Percentiles rank a stretch among this genome's conserved stretches.
phyloP scores from a whole-genome alignment of 108 stramenopile genomes.

The Aurantiochytrium sp. region DNA sequence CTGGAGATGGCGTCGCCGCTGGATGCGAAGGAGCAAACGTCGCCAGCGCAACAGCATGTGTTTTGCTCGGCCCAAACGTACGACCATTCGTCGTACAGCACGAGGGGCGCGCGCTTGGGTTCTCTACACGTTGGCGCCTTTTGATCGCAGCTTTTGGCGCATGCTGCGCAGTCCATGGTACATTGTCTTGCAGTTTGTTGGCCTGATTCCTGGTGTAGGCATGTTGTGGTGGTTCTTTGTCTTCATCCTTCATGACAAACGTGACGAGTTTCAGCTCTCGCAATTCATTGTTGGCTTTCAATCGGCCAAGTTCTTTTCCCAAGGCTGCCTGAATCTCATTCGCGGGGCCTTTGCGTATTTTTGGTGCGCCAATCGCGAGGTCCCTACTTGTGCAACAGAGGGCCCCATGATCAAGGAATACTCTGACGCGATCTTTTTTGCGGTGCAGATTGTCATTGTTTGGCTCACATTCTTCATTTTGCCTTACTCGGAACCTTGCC shows the following conservation, averaged over 20 bases:
- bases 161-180: not conserved
- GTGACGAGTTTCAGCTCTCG: conserved; percentile 23
- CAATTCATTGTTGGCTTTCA: conserved; percentile 22
- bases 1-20: not conserved
- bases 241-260: conserved; percentile 15
- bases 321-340: not conserved
- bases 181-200: not conserved
- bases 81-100: not conserved
- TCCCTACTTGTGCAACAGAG: not conserved
- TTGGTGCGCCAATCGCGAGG: not conserved
- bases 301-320: not conserved
- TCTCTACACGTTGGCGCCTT: conserved; percentile 6
- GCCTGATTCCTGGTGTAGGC: not conserved
- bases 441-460: not conserved
- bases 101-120: not conserved
- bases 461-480: conserved; percentile 14
- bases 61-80: not conserved
- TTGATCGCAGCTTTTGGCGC: not conserved
- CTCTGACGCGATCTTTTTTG: not conserved
- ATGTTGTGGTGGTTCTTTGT: conserved; percentile 22
- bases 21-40: not conserved
- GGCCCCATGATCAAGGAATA: not conserved
- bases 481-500: not conserved
- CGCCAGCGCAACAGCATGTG: not conserved
- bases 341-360: not conserved